phyloP scores from a whole-genome alignment of 345 rosid species.

The Dimocarpus longan region DNA sequence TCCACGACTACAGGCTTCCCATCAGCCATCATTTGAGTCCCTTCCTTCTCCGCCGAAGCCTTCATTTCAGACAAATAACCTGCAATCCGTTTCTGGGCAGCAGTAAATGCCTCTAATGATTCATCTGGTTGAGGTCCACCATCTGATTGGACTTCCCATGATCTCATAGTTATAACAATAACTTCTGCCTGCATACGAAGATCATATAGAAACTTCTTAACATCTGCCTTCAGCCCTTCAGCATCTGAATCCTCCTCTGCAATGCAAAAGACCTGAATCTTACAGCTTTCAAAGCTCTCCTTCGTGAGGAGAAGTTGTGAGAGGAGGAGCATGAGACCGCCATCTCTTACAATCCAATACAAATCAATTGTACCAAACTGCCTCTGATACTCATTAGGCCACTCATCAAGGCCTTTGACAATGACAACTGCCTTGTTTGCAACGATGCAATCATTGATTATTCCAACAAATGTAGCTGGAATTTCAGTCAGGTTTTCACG shows the following conservation, averaged over 20 bases:
- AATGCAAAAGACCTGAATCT: conserved; percentile 97
- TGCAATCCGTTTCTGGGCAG: conserved; percentile 74
- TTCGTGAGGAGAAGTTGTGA: conserved; percentile 98
- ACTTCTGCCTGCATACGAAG: conserved; percentile 99
- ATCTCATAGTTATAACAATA: conserved; percentile 86
- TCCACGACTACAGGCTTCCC: conserved; percentile 78
- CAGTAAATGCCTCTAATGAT: conserved; percentile 70
- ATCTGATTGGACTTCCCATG: conserved; percentile 79
- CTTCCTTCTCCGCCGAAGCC: conserved; percentile 37
- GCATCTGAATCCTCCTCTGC: conserved; percentile 99
- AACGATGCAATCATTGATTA: conserved; percentile 90
- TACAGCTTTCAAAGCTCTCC: conserved; percentile 97
- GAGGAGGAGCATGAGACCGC: conserved; percentile 98
- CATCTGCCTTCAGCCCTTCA: conserved; percentile 91
- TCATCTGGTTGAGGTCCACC: conserved; percentile 72
- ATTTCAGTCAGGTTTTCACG: conserved; percentile 90
- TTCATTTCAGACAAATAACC: conserved; percentile 73
- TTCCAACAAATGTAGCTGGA: conserved; percentile 87
- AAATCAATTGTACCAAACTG: conserved; percentile 96
- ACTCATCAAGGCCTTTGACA: conserved; percentile 97
- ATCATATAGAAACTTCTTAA: conserved; percentile 91
- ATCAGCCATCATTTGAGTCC: conserved; percentile 64
- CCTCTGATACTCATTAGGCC: conserved; percentile 98
- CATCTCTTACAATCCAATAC: conserved; percentile 98
- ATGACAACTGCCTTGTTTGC: conserved; percentile 99